Percentiles rank a stretch among this genome's conserved stretches.
These are phyloP conservation scores for Dryas integrifolia DNA, from an alignment of 331 rosid species.

Conservation along the genomic window DNA sequence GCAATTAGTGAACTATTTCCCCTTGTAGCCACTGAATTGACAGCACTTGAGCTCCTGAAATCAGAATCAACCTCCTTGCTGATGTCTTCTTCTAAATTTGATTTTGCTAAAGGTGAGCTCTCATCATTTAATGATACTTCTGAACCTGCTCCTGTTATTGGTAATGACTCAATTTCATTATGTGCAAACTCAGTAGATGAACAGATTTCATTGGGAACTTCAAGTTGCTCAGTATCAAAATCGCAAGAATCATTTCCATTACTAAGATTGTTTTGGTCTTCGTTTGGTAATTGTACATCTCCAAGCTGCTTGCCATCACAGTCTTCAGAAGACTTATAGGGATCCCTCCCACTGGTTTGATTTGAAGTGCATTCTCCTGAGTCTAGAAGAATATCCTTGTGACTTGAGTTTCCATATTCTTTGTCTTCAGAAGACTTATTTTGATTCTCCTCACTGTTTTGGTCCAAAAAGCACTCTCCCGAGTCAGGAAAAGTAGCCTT, in stretches of 20 bases:
- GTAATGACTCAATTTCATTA: constrained; percentile 30
- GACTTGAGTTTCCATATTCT: constrained; percentile 18
- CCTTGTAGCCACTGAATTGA: constrained; percentile 21
- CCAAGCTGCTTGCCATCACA: constrained; percentile 34
- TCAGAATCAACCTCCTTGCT: constrained; percentile 32
- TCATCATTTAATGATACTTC: constrained; percentile 38
- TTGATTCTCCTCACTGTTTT: constrained; percentile 32
- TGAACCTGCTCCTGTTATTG: constrained; percentile 9
- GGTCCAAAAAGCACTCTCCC: constrained; percentile 35
- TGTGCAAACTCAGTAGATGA: constrained; percentile 38
- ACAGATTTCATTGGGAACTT: constrained; percentile 35
- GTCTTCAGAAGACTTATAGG: constrained; percentile 17
- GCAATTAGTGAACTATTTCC: constrained; percentile 31
- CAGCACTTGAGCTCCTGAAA: constrained; percentile 36
- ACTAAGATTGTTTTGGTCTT: constrained; percentile 35
- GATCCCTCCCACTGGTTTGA: constrained; percentile 2
- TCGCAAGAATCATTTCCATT: constrained; percentile 25
- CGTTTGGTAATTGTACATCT: constrained; percentile 35
- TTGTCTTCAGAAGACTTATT: constrained; percentile 26
- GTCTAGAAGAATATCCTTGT: constrained; percentile 28
- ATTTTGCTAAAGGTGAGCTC: constrained; percentile 24
- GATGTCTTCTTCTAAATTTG: constrained; percentile 31
- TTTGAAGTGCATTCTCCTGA: constrained; percentile 15
- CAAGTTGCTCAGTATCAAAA: constrained; percentile 29
- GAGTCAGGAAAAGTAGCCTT: constrained; percentile 37